phyloP scores from a whole-genome alignment of 2,329 filamentous ascomycete genomes.

The Neofusicoccum ribis region DNA sequence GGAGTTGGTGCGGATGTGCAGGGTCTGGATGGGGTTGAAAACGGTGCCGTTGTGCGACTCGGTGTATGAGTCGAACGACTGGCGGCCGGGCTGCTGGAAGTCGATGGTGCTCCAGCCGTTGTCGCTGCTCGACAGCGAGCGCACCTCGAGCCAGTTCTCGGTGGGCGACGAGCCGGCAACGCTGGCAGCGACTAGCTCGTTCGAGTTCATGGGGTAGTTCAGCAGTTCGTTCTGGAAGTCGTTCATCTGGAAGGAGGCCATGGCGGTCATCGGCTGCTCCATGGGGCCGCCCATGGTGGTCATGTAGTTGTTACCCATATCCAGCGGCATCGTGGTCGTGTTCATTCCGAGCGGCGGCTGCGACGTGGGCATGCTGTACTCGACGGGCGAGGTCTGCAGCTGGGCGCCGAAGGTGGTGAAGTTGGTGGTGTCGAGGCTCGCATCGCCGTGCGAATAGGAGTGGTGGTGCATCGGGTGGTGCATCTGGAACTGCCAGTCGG shows the following conservation, averaged over 20 bases:
- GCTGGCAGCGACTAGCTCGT: slow-evolving; percentile 44
- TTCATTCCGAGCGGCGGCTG: slow-evolving; percentile 27
- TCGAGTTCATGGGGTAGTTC: slow-evolving; percentile 49
- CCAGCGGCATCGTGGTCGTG: slow-evolving; percentile 43
- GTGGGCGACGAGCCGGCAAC: slow-evolving; percentile 48
- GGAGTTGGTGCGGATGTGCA: slow-evolving; percentile 84
- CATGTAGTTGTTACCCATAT: slow-evolving; percentile 39
- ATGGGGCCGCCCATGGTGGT: slow-evolving; percentile 42
- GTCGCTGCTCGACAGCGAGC: slow-evolving; percentile 82
- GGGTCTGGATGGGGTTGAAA: slow-evolving; percentile 87
- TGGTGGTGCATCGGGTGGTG: slow-evolving; percentile 31
- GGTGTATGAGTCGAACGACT: slow-evolving; percentile 67
- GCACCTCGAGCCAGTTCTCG: slow-evolving; percentile 79
- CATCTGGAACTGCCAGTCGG: slow-evolving; percentile 44
- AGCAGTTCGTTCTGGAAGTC: slow-evolving; percentile 74
- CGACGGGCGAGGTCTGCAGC: slow-evolving; percentile 48
- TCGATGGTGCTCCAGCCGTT: slow-evolving; percentile 86
- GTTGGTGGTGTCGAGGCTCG: slow-evolving; percentile 37
- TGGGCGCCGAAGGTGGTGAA: slow-evolving; percentile 36
- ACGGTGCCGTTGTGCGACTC: slow-evolving; percentile 62
- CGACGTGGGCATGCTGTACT: slow-evolving; percentile 45
- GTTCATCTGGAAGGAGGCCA: slow-evolving; percentile 46
- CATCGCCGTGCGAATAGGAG: slow-evolving; percentile 34
- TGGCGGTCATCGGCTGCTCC: slow-evolving; percentile 43
- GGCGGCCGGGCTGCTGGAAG: slow-evolving; percentile 53